These are phyloP conservation scores for Andrographis paniculata DNA, from an alignment of 305 asterid species.

Conservation along the genomic window DNA sequence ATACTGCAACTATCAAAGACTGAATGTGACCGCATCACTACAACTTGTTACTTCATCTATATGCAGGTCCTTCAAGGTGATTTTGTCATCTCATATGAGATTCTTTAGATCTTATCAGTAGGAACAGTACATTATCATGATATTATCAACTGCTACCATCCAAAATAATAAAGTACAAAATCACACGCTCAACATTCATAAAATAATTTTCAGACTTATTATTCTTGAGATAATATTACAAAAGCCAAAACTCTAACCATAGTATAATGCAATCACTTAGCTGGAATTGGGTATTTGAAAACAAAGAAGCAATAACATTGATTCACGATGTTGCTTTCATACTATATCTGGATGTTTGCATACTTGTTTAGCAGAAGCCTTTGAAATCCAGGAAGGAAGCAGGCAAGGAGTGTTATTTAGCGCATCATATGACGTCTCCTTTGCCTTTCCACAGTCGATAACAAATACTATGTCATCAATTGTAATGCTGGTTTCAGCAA, in stretches of 20 bases:
- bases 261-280: not conserved
- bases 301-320: slow-evolving; percentile 8
- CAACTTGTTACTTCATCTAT: not conserved
- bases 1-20: slow-evolving; percentile 8
- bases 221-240: no score
- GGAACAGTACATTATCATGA: no score
- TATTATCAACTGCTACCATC: no score
- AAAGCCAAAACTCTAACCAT: no score
- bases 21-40: slow-evolving; percentile 6
- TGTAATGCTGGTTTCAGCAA: slow-evolving; percentile 97
- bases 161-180: no score
- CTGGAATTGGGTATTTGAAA: slow-evolving; percentile 9
- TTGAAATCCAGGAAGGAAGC: slow-evolving; percentile 95
- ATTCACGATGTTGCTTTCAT: slow-evolving; percentile 3
- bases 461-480: slow-evolving; percentile 84
- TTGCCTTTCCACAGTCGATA: slow-evolving; percentile 93
- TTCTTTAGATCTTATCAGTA: not conserved
- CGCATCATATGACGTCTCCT: slow-evolving; percentile 96
- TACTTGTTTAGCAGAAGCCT: slow-evolving; percentile 91
- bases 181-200: no score
- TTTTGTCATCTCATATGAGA: no score
- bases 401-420: slow-evolving; percentile 93
- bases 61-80: no score
- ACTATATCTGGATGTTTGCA: slow-evolving; percentile 18
- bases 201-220: no score